Percentiles rank a stretch among this genome's conserved stretches.
Conservation (phyloP, 495 filamentous ascomycete species). For the Staphylotrichum longicolle region DNA sequence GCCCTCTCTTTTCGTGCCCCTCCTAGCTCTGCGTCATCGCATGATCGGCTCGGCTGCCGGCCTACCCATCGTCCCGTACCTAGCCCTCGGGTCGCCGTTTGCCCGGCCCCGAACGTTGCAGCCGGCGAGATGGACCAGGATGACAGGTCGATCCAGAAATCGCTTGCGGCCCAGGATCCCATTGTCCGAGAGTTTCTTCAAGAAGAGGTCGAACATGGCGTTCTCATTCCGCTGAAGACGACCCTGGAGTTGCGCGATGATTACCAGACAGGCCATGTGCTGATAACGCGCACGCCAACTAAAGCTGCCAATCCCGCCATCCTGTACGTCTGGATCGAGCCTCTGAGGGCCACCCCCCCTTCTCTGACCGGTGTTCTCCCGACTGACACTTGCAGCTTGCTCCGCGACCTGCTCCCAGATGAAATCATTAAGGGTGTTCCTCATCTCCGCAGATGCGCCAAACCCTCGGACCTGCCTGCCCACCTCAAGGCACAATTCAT, state of each 20-base stretch:
- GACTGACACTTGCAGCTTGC: slow-evolving; percentile 36
- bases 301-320: slow-evolving; percentile 53
- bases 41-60: not conserved
- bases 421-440: slow-evolving; percentile 60
- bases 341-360: too few relatives aligned
- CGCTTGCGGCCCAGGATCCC: slow-evolving; percentile 33
- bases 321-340: slow-evolving; percentile 40
- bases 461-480: slow-evolving; percentile 63
- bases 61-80: not conserved
- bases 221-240: slow-evolving; percentile 57
- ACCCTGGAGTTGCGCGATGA: slow-evolving; percentile 52
- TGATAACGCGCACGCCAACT: slow-evolving; percentile 52
- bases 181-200: slow-evolving; percentile 33
- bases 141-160: slow-evolving; percentile 25
- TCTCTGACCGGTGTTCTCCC: not conserved
- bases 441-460: slow-evolving; percentile 81
- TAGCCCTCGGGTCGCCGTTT: not conserved
- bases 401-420: slow-evolving; percentile 52
- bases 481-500: slow-evolving; percentile 48
- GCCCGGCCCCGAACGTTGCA: not conserved
- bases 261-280: slow-evolving; percentile 47
- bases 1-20: not conserved
- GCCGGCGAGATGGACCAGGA: slow-evolving; percentile 29
- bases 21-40: not conserved
- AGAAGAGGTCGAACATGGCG: slow-evolving; percentile 35